Base-by-base conservation (phyloP, 2,329 filamentous ascomycete species). In the Fusarium decemcellulare region DNA sequence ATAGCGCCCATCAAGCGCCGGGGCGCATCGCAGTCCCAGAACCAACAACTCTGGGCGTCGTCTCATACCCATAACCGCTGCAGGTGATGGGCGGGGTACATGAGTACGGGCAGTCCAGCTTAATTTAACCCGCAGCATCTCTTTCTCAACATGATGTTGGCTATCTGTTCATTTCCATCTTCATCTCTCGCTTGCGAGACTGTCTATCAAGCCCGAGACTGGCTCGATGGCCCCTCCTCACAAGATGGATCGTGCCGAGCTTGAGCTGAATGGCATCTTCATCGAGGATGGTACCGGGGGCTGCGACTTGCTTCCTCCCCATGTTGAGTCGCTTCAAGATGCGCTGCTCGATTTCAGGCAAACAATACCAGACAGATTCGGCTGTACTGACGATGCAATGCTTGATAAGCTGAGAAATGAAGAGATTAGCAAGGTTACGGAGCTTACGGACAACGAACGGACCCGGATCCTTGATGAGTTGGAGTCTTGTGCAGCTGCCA, bases 321-420 rank as follows among this genome's bases (percentile, higher is more conserved):
- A 70, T 18, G 63, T 70, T 10, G 44, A 46, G 23, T 55, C 59
- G 14, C 56, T 68, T 15, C 59, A 65, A 39, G 44, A 43, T 9
- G 61, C 61, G n/a, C 29, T 70, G 8, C 23, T 70, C 34, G 67
- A 70, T 39, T 70, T 70, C 30, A 53, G 61, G 37, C 54, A 59
- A 37, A 68, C 61, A 6, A 59, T 70, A n/a, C 47, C 53, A 5
- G 65, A 68, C 11, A 54, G 57, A 23, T 59, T 65, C 29, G 34
- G 43, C 14, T 43, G 63, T 27, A 54, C 44, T 14, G 51, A 61
- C 11, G 47, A 51, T 6, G 18, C 34, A 18, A 15, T 36, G 6
- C 47, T 51, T 6, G 6, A 37, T 14, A 9, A 36, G 12, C 47
- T 51, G 16, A 9, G n/a, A 14, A 12, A 51, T 10, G 16, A 37